Base-by-base conservation (phyloP, 1,284 basidiomycete genomes). In the Pterulicium gracile region DNA sequence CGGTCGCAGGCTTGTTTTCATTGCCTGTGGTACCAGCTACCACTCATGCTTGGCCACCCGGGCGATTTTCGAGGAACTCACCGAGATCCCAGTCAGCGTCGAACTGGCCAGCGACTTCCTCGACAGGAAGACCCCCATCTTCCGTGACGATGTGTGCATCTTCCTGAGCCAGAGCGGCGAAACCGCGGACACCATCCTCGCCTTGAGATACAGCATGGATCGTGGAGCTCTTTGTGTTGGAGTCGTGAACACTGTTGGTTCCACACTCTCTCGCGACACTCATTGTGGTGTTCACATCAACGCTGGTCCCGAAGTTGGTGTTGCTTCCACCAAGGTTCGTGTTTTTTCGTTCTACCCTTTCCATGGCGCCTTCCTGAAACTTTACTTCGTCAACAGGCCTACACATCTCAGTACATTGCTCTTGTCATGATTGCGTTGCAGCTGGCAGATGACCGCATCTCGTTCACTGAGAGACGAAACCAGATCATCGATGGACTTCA, bases 261-360 rank as follows among this genome's bases (percentile, higher is more conserved):
- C 93, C 39, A 98, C 95, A 15, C 84, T 98, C 60, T 98, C 95
- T 48, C 88, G 95, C 57, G 94, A 98, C 70, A 95, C 94, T 14
- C 96, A 98, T 73, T 97, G 93, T 57, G 96, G 96, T 87, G 86
- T 99, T 49, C 95, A 98, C 73, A 98, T 99, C 72, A 99, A 99
- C 62, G 95, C 96, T 57, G 95, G 95, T 40, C 95, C 95, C 51
- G 95, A 98, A 72, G 95, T 98, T 53, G 95, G 96, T 77, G 96
- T 99, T 52, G 96, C 96, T 3, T 98, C 94, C n/a, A 99, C 96
- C 53, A 99, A 99, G 82, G 85, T 84, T 44, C 47, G 67, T 56
- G 36, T 45, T 24, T n/a, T 3, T 27, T 27, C 12, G 12, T 34
- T 42, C 44, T 23, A 14, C 21, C 24, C n/a, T n/a, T n/a, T 36